Evolutionary conservation across 2,329 filamentous ascomycete species (phyloP).

Genomic region (Colletotrichum tanaceti): DNA sequence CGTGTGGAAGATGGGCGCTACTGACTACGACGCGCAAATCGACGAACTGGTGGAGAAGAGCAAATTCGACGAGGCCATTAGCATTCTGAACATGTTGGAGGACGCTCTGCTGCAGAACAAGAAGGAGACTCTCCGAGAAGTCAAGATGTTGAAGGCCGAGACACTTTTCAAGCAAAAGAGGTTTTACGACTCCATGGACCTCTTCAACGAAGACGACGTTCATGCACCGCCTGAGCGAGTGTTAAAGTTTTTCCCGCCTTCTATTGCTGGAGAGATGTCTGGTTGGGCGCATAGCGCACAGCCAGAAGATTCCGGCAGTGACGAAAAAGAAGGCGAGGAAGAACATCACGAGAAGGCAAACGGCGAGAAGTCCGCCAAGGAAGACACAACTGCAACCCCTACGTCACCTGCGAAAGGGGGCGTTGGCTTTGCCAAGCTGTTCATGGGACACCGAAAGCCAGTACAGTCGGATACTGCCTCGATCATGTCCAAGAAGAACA

Average conservation of each 20-base stretch:
- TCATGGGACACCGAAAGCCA: slow-evolving; percentile 60
- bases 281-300: slow-evolving; percentile 57
- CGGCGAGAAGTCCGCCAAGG: slow-evolving; percentile 47
- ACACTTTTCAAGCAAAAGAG: slow-evolving; percentile 83
- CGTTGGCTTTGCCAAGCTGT: slow-evolving; percentile 65
- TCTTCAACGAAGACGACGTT: slow-evolving; percentile 87
- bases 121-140: slow-evolving; percentile 79
- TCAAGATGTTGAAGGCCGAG: slow-evolving; percentile 93
- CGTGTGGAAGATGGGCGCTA: slow-evolving; percentile 96
- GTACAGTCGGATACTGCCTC: slow-evolving; percentile 66
- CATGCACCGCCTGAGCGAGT: slow-evolving; percentile 91
- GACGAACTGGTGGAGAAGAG: slow-evolving; percentile 80
- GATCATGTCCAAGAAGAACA: slow-evolving; percentile 67
- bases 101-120: slow-evolving; percentile 91
- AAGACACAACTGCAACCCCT: slow-evolving; percentile 43
- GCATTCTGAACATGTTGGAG: slow-evolving; percentile 88
- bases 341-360: slow-evolving; percentile 50
- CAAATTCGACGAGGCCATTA: slow-evolving; percentile 91
- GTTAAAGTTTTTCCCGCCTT: slow-evolving; percentile 82
- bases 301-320: slow-evolving; percentile 59
- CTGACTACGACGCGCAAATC: slow-evolving; percentile 91
- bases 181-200: slow-evolving; percentile 86
- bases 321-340: slow-evolving; percentile 48
- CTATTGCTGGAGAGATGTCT: slow-evolving; percentile 86
- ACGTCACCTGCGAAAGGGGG: slow-evolving; percentile 53